Conservation (phyloP, 2,329 filamentous ascomycete species). For the Hypomyces perniciosus region DNA sequence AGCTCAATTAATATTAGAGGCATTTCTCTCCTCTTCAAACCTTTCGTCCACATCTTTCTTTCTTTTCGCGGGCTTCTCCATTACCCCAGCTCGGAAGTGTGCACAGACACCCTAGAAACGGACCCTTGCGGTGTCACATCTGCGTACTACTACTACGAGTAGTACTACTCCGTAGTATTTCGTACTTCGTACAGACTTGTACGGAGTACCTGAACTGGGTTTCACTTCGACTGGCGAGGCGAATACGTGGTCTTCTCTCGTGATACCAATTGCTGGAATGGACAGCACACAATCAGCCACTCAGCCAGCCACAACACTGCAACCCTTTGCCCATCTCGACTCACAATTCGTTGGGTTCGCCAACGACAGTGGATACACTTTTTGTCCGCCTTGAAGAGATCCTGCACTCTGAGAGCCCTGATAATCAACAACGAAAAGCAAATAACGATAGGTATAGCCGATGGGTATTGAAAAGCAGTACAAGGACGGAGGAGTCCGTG, state of each 20-base stretch:
- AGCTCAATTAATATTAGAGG: too few relatives aligned
- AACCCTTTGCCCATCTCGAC: background rate
- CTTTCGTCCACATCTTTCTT: background rate
- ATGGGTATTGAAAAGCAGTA: too few relatives aligned
- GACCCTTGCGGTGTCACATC: background rate
- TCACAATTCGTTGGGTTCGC: background rate
- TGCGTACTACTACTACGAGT: too few relatives aligned
- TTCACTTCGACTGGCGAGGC: background rate
- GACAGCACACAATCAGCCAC: background rate
- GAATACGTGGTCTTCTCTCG: too few relatives aligned
- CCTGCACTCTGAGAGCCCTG: too few relatives aligned
- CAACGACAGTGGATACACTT: background rate
- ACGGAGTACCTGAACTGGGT: background rate
- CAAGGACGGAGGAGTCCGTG: too few relatives aligned
- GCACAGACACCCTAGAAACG: background rate
- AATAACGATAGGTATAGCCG: too few relatives aligned
- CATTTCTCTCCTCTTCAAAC: background rate
- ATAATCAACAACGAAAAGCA: too few relatives aligned
- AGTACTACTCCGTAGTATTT: too few relatives aligned
- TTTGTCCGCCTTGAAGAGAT: too few relatives aligned
- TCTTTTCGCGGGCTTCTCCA: background rate
- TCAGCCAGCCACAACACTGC: background rate
- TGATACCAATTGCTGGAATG: background rate
- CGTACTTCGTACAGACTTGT: too few relatives aligned
- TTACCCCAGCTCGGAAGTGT: background rate